Evolutionary conservation across 2,329 filamentous ascomycete genomes (phyloP).

Genomic region (Sarocladium strictum): DNA sequence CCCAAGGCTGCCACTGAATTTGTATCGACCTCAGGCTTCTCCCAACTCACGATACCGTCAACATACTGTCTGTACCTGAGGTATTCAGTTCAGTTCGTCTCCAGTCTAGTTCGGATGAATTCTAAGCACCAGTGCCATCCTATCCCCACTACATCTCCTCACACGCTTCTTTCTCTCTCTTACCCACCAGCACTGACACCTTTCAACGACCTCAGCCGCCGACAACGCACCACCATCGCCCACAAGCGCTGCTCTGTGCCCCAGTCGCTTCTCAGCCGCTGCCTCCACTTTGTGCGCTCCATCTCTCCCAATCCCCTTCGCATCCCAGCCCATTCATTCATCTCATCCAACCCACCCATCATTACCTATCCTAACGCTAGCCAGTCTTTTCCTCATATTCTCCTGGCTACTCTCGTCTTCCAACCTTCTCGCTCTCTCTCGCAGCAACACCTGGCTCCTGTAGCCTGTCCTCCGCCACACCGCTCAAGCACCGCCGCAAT

Average conservation of each 20-base stretch:
- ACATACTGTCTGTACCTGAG: no score
- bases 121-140: no score
- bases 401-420: not conserved
- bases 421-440: not conserved
- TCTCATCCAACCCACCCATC: not conserved
- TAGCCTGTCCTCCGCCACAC: not conserved
- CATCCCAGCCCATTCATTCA: not conserved
- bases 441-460: not conserved
- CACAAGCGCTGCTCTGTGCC: not conserved
- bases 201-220: not conserved
- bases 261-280: slow-evolving; percentile 5
- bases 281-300: slow-evolving; percentile 3
- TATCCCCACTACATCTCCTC: no score
- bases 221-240: not conserved
- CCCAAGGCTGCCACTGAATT: no score
- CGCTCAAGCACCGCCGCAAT: slow-evolving; percentile 8
- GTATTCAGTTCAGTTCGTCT: no score
- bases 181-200: not conserved
- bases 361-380: not conserved
- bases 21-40: no score
- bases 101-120: no score
- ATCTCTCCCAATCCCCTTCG: not conserved
- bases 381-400: not conserved
- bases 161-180: not conserved
- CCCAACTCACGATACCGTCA: no score